Percentiles rank a stretch among this genome's conserved stretches.
Evolutionary conservation across 805 yeast genomes (phyloP).

Genomic region (Saccharomycopsis fermentans): DNA sequence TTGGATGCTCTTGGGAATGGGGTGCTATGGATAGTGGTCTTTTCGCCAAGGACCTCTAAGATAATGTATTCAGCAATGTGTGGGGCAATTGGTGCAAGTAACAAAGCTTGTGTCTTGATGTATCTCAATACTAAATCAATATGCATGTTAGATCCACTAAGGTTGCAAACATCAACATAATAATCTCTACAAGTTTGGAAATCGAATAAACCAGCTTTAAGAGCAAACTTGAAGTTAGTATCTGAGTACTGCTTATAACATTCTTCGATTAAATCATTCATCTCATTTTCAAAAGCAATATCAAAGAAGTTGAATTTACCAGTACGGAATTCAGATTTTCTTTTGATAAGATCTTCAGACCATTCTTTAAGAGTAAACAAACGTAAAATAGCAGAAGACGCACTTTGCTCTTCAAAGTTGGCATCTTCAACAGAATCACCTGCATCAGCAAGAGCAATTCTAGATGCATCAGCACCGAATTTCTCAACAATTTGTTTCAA

Average conservation of each 20-base stretch:
- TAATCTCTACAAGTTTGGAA: conserved; percentile 92
- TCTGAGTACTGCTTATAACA: conserved; percentile 59
- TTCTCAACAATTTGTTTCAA: conserved; percentile 73
- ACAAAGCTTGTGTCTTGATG: conserved; percentile 75
- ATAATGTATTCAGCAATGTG: conserved; percentile 89
- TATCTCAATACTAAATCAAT: conserved; percentile 69
- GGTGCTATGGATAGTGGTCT: conserved; percentile 57
- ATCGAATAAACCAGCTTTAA: conserved; percentile 87
- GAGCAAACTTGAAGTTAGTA: conserved; percentile 79
- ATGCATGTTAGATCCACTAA: conserved; percentile 55
- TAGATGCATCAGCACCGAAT: conserved; percentile 95
- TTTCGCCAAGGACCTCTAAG: conserved; percentile 66
- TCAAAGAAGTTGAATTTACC: conserved; percentile 64
- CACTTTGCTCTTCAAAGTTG: conserved; percentile 91
- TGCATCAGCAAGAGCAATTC: conserved; percentile 97
- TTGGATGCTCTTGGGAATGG: conserved; percentile 68
- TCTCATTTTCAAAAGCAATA: conserved; percentile 83
- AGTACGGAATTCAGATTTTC: conserved; percentile 43
- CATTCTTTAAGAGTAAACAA: conserved; percentile 88
- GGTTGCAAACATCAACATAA: conserved; percentile 65
- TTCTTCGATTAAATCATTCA: conserved; percentile 70
- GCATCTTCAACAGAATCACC: conserved; percentile 98
- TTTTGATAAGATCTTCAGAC: conserved; percentile 68
- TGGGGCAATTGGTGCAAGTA: conserved; percentile 89
- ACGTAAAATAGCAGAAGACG: conserved; percentile 95